Conservation (phyloP, 257 asterid species). For the Verbena officinalis region DNA sequence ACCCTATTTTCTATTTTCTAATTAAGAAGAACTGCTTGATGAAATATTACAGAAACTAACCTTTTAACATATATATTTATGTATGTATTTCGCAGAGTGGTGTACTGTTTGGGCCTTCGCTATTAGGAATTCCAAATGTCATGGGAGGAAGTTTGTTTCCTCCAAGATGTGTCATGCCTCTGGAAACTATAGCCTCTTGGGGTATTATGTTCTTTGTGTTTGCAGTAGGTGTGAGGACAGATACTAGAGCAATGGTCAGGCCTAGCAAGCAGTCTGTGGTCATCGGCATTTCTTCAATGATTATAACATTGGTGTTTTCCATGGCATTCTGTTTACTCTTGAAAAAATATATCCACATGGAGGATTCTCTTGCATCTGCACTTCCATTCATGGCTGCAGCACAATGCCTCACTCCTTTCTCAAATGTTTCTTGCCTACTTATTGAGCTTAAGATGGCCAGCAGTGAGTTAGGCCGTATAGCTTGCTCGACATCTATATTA, state of each 20-base stretch:
- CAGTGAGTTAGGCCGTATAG: conserved; percentile 65
- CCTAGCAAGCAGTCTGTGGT: conserved; percentile 48
- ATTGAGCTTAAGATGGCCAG: conserved; percentile 72
- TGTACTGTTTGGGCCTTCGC: conserved; percentile 68
- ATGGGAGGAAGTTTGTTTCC: conserved; percentile 52
- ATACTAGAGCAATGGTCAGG: conserved; percentile 47
- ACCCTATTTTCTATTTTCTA: no score
- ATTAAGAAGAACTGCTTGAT: no score
- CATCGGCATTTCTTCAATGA: conserved; percentile 45
- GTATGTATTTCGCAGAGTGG: conserved; percentile 52
- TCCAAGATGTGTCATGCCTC: conserved; percentile 35
- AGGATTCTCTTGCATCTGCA: conserved; percentile 40
- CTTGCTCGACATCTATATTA: conserved; percentile 56
- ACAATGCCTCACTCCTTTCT: conserved; percentile 49
- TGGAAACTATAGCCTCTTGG: conserved; percentile 57
- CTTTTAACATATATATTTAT: no score
- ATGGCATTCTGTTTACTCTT: conserved; percentile 28
- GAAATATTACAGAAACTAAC: no score
- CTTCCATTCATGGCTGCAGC: conserved; percentile 58
- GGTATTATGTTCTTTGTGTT: conserved; percentile 73
- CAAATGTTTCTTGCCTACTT: conserved; percentile 64
- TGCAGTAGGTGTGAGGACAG: conserved; percentile 59
- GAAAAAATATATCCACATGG: conserved; percentile 37
- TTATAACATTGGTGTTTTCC: conserved; percentile 31
- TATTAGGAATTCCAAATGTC: conserved; percentile 41